Evolutionary conservation across 2,329 filamentous ascomycete species (phyloP).

Genomic region (Lasiodiplodia hormozganensis): DNA sequence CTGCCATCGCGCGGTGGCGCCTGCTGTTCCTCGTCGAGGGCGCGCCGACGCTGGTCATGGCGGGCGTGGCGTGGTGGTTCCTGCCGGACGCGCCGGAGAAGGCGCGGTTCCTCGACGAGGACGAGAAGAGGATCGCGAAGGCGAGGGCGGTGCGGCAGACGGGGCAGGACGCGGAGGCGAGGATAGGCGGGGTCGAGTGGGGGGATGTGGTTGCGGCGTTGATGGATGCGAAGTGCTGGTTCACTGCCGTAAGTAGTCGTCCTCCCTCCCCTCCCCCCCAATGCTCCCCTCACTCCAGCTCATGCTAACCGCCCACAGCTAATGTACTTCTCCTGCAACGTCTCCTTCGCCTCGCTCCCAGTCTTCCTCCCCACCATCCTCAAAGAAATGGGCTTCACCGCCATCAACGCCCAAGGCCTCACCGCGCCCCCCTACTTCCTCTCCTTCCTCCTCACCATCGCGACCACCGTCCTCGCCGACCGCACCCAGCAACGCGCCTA

Average conservation of each 20-base stretch:
- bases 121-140: conserved; percentile 47
- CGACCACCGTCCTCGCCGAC: conserved; percentile 70
- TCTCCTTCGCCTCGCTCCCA: conserved; percentile 61
- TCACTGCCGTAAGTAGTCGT: conserved; percentile 38
- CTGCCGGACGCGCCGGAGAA: conserved; percentile 54
- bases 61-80: conserved; percentile 50
- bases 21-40: conserved; percentile 59
- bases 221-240: conserved; percentile 44
- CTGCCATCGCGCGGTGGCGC: conserved; percentile 67
- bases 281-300: neutral
- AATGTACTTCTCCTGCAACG: conserved; percentile 48
- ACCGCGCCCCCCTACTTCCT: conserved; percentile 75
- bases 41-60: conserved; percentile 52
- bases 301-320: conserved; percentile 30
- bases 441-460: conserved; percentile 68
- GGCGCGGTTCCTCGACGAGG: conserved; percentile 50
- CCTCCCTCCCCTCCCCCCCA: too few species aligned
- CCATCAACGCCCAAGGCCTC: conserved; percentile 73
- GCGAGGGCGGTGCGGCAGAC: conserved; percentile 42
- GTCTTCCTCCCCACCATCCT: conserved; percentile 54
- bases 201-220: conserved; percentile 41
- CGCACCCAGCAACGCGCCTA: conserved; percentile 68
- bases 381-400: conserved; percentile 67
- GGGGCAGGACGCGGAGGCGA: conserved; percentile 34
- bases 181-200: conserved; percentile 40